Conservation (phyloP, 371 early-diverging fungal species). For the Blakeslea trispora region DNA sequence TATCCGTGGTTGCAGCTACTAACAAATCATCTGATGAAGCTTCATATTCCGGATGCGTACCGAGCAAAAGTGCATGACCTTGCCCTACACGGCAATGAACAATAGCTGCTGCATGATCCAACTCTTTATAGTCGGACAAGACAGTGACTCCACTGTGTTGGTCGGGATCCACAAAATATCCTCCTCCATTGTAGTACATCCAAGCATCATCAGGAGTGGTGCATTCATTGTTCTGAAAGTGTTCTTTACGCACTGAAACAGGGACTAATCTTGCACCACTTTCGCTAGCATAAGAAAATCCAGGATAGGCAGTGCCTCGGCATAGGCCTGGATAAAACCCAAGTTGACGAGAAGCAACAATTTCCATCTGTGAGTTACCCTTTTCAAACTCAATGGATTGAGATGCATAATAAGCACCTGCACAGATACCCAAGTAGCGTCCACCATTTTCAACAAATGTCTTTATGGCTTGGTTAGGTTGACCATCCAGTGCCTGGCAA, state of each 20-base stretch:
- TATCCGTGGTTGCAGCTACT: constrained; percentile 22
- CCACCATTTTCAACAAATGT: constrained; percentile 82
- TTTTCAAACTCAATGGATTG: constrained; percentile 77
- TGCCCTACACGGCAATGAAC: constrained; percentile 61
- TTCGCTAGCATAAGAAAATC: constrained; percentile 82
- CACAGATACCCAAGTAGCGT: constrained; percentile 89
- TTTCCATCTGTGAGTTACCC: constrained; percentile 57
- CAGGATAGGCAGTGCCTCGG: constrained; percentile 74
- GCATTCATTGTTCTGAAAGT: not conserved
- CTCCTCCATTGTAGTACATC: constrained; percentile 83
- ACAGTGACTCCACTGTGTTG: constrained; percentile 47
- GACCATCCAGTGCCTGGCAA: constrained; percentile 64
- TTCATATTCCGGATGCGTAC: constrained; percentile 78
- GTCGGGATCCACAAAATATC: constrained; percentile 68
- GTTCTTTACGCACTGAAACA: constrained; percentile 34
- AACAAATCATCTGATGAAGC: constrained; percentile 45
- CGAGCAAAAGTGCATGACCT: constrained; percentile 69
- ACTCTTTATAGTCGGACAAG: constrained; percentile 61
- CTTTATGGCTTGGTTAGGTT: constrained; percentile 60
- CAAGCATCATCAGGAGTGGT: constrained; percentile 20
- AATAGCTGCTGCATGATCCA: constrained; percentile 43
- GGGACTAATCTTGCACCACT: constrained; percentile 68
- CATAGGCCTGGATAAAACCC: constrained; percentile 74
- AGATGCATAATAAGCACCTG: constrained; percentile 89
- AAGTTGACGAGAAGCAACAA: constrained; percentile 74